These are phyloP conservation scores for Peronospora tabacina DNA, from an alignment of 352 stramenopile species.

Conservation along the genomic window DNA sequence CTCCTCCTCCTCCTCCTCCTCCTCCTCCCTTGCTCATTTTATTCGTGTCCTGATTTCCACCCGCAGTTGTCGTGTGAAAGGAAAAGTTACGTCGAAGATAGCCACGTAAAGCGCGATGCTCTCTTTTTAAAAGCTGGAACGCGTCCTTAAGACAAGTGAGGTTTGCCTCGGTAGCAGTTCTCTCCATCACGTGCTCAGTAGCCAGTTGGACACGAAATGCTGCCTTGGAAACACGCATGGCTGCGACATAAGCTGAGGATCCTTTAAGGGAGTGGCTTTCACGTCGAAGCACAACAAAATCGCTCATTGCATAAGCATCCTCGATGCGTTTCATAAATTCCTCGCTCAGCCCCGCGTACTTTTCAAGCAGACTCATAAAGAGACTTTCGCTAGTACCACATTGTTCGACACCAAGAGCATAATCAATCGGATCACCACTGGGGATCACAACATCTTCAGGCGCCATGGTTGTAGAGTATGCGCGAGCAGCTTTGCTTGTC, in stretches of 20 bases:
- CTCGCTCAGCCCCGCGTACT: constrained; percentile 63
- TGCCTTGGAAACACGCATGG: constrained; percentile 75
- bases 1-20: constrained; percentile 27
- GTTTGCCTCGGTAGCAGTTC: constrained; percentile 29
- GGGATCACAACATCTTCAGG: constrained; percentile 70
- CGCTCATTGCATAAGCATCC: constrained; percentile 35
- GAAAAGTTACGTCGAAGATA: constrained; percentile 82
- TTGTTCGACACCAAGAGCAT: constrained; percentile 69
- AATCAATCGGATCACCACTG: constrained; percentile 72
- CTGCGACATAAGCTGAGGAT: constrained; percentile 79
- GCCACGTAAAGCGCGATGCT: constrained; percentile 64
- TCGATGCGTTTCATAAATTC: constrained; percentile 77
- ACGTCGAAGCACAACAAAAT: constrained; percentile 60
- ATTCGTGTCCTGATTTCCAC: constrained; percentile 29
- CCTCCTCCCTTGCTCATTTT: constrained; percentile 27
- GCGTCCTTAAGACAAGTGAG: constrained; percentile 33
- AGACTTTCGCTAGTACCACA: constrained; percentile 74
- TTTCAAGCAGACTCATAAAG: constrained; percentile 78
- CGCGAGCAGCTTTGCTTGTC: constrained; percentile 31
- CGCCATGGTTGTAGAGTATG: constrained; percentile 38
- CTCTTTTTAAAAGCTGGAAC: constrained; percentile 57
- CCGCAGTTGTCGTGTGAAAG: constrained; percentile 39
- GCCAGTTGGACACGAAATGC: constrained; percentile 73
- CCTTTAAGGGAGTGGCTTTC: constrained; percentile 84
- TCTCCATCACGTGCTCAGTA: constrained; percentile 70